Evolutionary conservation across 768 basidiomycete species (phyloP).

Genomic region (Calvatia gigantea): DNA sequence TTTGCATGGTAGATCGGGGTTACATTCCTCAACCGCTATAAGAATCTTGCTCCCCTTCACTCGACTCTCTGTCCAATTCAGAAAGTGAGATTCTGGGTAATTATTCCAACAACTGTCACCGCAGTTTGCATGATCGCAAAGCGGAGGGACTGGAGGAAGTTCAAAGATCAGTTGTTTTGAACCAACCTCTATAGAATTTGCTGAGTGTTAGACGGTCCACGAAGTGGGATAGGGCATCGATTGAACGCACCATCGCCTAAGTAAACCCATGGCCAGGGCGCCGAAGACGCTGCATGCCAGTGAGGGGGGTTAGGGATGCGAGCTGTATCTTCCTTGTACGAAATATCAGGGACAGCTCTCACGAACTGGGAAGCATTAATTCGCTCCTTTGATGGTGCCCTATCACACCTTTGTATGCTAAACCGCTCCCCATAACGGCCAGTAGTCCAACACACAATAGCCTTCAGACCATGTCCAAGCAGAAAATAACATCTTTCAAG

Average conservation of each 20-base stretch:
- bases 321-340: background rate
- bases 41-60: constrained; percentile 37
- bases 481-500: no score
- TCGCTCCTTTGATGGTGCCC: no score
- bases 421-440: no score
- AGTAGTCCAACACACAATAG: no score
- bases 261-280: constrained; percentile 46
- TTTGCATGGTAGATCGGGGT: background rate
- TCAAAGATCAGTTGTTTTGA: constrained; percentile 26
- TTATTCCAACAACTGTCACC: constrained; percentile 32
- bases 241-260: constrained; percentile 30
- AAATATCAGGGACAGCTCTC: no score
- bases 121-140: constrained; percentile 35
- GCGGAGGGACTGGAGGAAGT: constrained; percentile 30
- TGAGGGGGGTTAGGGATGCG: constrained; percentile 35
- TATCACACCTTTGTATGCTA: no score
- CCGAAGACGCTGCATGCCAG: constrained; percentile 43
- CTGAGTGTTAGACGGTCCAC: background rate
- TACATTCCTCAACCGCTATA: constrained; percentile 31
- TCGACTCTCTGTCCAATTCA: constrained; percentile 53
- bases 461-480: no score
- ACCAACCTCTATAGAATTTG: constrained; percentile 30
- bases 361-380: no score
- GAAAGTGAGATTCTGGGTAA: constrained; percentile 47
- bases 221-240: background rate